Conservation (phyloP, 148 eudicot genomes). For the Vaccinium myrtillus region DNA sequence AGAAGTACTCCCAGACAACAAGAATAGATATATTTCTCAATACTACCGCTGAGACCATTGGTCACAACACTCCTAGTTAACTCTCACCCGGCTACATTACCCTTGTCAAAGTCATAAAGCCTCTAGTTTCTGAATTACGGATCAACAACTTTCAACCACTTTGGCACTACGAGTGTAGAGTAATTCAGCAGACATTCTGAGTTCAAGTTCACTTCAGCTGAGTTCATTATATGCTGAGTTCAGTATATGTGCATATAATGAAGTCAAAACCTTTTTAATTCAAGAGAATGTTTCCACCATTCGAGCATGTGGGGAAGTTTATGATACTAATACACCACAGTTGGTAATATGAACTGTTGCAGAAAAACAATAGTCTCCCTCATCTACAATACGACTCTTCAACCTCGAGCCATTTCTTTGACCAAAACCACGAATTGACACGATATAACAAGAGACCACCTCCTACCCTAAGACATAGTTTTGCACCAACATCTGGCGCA, state of each 20-base stretch:
- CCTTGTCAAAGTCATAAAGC: background rate
- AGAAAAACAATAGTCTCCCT: background rate
- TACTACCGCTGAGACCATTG: background rate
- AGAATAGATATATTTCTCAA: background rate
- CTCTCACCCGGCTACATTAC: background rate
- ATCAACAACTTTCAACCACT: background rate
- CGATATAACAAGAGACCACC: background rate
- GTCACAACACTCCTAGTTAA: background rate
- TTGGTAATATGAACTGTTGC: background rate
- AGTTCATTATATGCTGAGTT: background rate
- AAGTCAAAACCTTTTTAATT: no score
- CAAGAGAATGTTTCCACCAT: background rate
- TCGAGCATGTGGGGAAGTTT: background rate
- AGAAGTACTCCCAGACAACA: background rate
- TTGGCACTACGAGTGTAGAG: background rate
- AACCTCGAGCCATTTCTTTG: no score
- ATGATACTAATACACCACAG: background rate
- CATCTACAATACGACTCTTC: background rate
- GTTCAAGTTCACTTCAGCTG: background rate
- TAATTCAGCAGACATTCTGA: slow-evolving; percentile 3
- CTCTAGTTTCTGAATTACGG: background rate
- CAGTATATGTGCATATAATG: background rate
- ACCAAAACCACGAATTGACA: background rate
- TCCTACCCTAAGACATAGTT: background rate
- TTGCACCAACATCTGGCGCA: background rate